These are phyloP conservation scores for Cryphonectria japonica DNA, from an alignment of 2,329 filamentous ascomycete species.

Conservation along the genomic window DNA sequence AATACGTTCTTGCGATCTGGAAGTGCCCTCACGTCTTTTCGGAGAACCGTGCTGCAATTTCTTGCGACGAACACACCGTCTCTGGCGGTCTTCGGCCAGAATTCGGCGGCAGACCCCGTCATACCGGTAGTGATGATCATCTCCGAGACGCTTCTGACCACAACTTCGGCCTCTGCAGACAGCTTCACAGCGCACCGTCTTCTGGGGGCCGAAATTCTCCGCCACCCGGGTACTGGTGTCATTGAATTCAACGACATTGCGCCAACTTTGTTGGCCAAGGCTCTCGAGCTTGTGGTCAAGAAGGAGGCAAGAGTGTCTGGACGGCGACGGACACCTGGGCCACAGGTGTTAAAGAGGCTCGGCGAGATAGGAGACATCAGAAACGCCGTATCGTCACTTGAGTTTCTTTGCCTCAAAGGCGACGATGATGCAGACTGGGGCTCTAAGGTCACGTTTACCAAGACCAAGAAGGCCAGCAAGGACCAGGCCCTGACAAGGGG, in stretches of 20 bases:
- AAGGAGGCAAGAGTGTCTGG: constrained; percentile 85
- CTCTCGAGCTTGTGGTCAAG: constrained; percentile 77
- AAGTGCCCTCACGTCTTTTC: constrained; percentile 69
- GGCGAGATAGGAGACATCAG: constrained; percentile 90
- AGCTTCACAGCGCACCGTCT: constrained; percentile 92
- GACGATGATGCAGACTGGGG: constrained; percentile 77
- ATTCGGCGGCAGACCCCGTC: constrained; percentile 49
- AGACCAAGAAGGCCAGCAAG: constrained; percentile 64
- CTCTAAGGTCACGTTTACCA: constrained; percentile 71
- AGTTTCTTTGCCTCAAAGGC: constrained; percentile 87
- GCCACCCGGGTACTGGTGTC: constrained; percentile 75
- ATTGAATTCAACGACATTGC: constrained; percentile 96
- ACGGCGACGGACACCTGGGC: constrained; percentile 74
- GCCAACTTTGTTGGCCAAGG: constrained; percentile 81
- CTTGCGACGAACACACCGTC: constrained; percentile 69
- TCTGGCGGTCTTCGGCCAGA: constrained; percentile 50
- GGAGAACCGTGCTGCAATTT: constrained; percentile 74
- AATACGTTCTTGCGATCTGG: constrained; percentile 73
- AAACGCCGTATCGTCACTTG: constrained; percentile 87
- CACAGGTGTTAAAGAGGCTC: constrained; percentile 75
- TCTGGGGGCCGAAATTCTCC: constrained; percentile 82
- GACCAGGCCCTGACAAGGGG: constrained; percentile 68
- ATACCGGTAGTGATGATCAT: constrained; percentile 86
- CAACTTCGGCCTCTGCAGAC: constrained; percentile 81
- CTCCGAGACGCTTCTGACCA: constrained; percentile 86